Base-by-base conservation (phyloP, 352 stramenopile genomes). In the Phytophthora niederhauseri region DNA sequence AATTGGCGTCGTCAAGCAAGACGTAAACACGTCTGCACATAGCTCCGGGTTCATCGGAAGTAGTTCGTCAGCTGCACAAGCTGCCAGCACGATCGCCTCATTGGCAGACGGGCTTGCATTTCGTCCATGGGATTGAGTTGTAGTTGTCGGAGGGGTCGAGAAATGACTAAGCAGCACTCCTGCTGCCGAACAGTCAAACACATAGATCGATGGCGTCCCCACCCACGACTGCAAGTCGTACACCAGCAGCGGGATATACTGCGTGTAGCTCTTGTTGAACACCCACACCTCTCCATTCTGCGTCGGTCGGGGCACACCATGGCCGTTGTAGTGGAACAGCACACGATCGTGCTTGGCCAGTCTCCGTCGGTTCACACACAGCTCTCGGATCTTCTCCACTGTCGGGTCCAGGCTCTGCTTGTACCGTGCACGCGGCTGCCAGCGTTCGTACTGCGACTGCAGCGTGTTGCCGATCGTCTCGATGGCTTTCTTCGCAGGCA, bases 241-340 rank as follows among this genome's bases (percentile, higher is more conserved):
- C 11, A 99, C 92, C 24, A 97, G 86, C 28, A 99, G 78, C 19
- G 98, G 98, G 61, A 99, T 99, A 80, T 99, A 99, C 82, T 99
- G 97, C 34, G 98, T 99, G 77, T 99, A 99, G 74, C 97, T 97
- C 81, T 98, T 98, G 83, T 99, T 99, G 77, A 99, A 99, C 20
- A 99, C 94, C 98, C 98, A 99, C 57, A 99, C 95, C 73, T 99
- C 98, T 41, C 98, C 98, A 77, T 99, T 98, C 11, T 85, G 78
- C 8, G 97, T 99, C 20, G 94, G 97, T n/a, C 94, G 77, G 30
- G 98, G 98, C 19, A 99, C 98, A 45, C 98, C 98, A 77, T 99
- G 98, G 56, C 98, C 98, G 81, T 99, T 99, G 87, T 99, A 99
- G 82, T 99, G 98, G 61, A 99, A 96, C 19, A 99, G 71, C 19